Evolutionary conservation across 78 protist species (phyloP).

Genomic region (Dictyostelium discoideum): DNA sequence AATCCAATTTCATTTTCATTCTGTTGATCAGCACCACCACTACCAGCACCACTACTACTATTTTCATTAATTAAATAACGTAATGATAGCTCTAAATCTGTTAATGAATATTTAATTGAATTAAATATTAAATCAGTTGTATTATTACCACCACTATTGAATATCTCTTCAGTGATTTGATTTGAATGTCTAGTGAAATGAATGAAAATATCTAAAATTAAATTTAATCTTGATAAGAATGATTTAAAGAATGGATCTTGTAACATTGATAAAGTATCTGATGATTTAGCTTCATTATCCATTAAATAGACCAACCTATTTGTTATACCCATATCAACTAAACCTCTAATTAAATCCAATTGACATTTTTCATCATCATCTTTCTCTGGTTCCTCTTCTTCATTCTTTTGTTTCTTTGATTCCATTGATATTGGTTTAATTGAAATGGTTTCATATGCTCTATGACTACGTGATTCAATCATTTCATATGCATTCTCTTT

Average conservation of each 20-base stretch:
- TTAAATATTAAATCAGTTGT: background rate
- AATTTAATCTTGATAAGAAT: background rate
- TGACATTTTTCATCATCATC: conserved; percentile 73
- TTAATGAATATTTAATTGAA: background rate
- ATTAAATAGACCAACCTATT: conserved; percentile 45
- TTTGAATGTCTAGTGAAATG: conserved; percentile 44
- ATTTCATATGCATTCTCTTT: conserved; percentile 52
- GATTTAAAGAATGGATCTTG: conserved; percentile 13
- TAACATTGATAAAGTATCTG: background rate
- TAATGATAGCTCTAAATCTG: background rate
- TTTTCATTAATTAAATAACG: background rate
- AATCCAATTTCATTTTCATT: background rate
- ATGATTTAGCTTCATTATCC: background rate
- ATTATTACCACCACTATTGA: background rate
- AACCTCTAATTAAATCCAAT: conserved; percentile 32
- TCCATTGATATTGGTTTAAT: conserved; percentile 25
- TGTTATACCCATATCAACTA: conserved; percentile 47
- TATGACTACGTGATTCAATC: conserved; percentile 50
- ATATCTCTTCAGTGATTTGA: conserved; percentile 3
- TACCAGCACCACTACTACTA: no score
- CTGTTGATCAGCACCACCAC: no score
- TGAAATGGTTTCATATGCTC: conserved; percentile 20
- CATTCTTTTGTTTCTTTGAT: background rate
- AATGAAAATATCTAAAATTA: conserved; percentile 28
- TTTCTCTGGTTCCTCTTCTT: conserved; percentile 33